phyloP scores from a whole-genome alignment of 129 eudicot species.

The Artemisia tridentata region DNA sequence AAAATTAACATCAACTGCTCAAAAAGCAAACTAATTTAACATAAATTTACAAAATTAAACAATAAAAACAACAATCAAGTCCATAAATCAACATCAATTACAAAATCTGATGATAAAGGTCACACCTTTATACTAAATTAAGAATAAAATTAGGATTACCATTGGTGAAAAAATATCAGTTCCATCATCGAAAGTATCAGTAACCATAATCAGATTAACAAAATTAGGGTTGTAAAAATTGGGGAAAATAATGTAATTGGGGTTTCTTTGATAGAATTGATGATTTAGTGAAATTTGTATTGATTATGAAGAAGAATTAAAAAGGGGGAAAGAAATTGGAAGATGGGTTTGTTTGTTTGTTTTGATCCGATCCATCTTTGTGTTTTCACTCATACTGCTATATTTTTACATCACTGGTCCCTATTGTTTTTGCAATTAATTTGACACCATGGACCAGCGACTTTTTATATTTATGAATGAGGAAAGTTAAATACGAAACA shows the following conservation, averaged over 20 bases:
- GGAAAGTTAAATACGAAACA: no score
- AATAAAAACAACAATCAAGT: not conserved
- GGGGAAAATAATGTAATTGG: slow-evolving; percentile 8
- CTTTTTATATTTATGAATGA: no score
- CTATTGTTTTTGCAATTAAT: not conserved
- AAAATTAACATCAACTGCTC: not conserved
- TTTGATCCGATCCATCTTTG: slow-evolving; percentile 36
- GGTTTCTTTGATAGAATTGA: slow-evolving; percentile 4
- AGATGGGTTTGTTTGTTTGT: slow-evolving; percentile 3
- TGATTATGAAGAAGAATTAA: slow-evolving; percentile 28
- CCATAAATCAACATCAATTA: slow-evolving; percentile 18
- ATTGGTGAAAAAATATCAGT: slow-evolving; percentile 30
- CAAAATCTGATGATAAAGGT: slow-evolving; percentile 31
- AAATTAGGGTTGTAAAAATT: slow-evolving; percentile 26
- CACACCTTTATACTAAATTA: not conserved
- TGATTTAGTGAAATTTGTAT: slow-evolving; percentile 8
- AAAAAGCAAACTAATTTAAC: slow-evolving; percentile 1
- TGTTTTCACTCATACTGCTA: slow-evolving; percentile 13
- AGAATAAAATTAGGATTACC: slow-evolving; percentile 21
- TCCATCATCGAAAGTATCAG: slow-evolving; percentile 37
- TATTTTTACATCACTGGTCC: slow-evolving; percentile 24
- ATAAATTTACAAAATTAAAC: not conserved
- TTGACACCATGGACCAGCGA: no score
- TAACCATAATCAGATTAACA: slow-evolving; percentile 23
- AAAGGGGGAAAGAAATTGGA: slow-evolving; percentile 19